Evolutionary conservation across 2,329 filamentous ascomycete genomes (phyloP).

Genomic region (Ustulina deusta): DNA sequence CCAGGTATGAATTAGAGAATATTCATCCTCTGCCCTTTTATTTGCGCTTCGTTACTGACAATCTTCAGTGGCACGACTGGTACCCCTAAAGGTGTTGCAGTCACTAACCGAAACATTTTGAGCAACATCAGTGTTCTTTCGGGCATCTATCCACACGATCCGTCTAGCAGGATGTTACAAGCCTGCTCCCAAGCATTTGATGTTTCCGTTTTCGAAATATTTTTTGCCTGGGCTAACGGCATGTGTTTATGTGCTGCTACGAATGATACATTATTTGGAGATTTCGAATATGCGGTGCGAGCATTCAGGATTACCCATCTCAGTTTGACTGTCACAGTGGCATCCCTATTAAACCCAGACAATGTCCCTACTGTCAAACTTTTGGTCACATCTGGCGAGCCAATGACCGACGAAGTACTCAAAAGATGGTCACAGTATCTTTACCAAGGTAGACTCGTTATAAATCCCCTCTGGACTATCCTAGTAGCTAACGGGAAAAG

Average conservation of each 20-base stretch:
- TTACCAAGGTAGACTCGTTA: constrained; percentile 70
- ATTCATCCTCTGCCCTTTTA: not conserved
- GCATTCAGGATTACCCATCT: constrained; percentile 78
- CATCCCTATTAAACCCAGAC: constrained; percentile 75
- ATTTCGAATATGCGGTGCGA: constrained; percentile 76
- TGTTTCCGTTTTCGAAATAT: constrained; percentile 90
- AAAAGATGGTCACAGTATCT: constrained; percentile 76
- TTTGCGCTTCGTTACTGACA: not conserved
- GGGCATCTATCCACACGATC: constrained; percentile 71
- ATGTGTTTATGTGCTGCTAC: constrained; percentile 81
- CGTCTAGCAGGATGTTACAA: constrained; percentile 75
- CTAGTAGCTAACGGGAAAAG: constrained; percentile 44
- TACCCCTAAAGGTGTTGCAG: constrained; percentile 80
- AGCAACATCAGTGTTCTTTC: constrained; percentile 79
- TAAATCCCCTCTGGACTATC: not conserved
- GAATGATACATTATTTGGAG: constrained; percentile 79
- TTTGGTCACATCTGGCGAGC: constrained; percentile 84
- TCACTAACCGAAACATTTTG: constrained; percentile 80
- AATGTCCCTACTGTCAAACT: constrained; percentile 79
- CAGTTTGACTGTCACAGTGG: constrained; percentile 87
- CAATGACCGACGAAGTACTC: constrained; percentile 78
- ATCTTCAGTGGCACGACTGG: constrained; percentile 77
- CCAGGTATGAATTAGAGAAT: constrained; percentile 56
- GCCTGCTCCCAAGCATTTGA: constrained; percentile 88
- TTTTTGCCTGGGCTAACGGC: constrained; percentile 82